Evolutionary conservation across 768 basidiomycete species (phyloP), one percentile per base, ranked within the genome.

Genomic region (Leucocoprinus sp.): DNA sequence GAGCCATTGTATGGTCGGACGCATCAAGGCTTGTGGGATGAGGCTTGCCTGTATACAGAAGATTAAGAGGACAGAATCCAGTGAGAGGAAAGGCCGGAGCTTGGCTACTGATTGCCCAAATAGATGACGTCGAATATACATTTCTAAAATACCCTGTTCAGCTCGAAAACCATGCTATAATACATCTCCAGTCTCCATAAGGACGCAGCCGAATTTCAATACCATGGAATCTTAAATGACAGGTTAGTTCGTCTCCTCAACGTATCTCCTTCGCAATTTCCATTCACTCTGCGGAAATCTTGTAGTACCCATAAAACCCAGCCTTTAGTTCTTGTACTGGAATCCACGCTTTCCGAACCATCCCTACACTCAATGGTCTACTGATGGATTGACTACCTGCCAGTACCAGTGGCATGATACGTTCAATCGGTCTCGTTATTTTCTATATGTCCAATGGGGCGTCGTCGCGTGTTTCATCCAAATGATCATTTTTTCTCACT

Each of bases 1-100:
- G 37, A 80, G 60, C 28, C 60, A 59, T 29, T 68, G 65, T 41
- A 65, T 34, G 14, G 79, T 72, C 5, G 76, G 64, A 49, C 67
- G 71, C 83, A 84, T 84, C 36, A 53, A 54, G 47, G 4, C 23
- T n/a, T 42, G 15, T 36, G n/a, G 4, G 9, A 3, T 11, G 43
- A 19, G 23, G 7, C 17, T 11, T 7, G 2, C 9, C 19, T 18
- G 21, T 27, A 19, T 7, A 29, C 26, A 41, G 26, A 29, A 6
- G 27, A 19, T 14, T 2, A 26, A 42, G 28, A 31, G 11, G 9
- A 11, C 8, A 18, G 17, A 27, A 14, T 31, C 14, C 31, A 31
- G 31, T 31, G 31, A 31, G 14, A 31, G 31, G 11, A 8, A 31
- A 22, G 38, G 29, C 29, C 41, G 41, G 41, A 42, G n/a, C 29